A percentile compares a stretch with the other conserved stretches of the same genome.
Evolutionary conservation across 352 stramenopile species (phyloP).

Genomic region (Phytopythium mirpurense): DNA sequence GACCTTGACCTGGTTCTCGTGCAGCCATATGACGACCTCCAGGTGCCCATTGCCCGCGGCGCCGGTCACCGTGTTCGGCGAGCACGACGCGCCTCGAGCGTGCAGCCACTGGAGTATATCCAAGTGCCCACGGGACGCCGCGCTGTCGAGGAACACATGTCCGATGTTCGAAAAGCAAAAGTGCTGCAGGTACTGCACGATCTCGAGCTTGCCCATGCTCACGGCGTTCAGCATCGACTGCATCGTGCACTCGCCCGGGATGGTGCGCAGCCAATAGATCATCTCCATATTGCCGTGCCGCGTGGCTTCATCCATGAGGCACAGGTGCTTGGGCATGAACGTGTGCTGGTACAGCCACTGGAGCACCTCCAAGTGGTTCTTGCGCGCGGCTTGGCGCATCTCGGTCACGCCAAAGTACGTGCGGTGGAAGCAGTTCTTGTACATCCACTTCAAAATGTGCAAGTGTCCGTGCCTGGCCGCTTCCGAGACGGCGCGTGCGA

Average conservation of each 20-base stretch:
- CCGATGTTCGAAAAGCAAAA: conserved; percentile 13
- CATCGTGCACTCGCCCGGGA: conserved; percentile 25
- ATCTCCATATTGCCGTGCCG: conserved; percentile 28
- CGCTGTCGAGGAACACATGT: background rate
- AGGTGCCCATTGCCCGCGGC: conserved; percentile 5
- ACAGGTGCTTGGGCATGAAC: conserved; percentile 4
- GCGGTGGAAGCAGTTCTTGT: background rate
- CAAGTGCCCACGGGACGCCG: background rate
- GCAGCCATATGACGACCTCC: conserved; percentile 4
- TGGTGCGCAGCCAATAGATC: conserved; percentile 30
- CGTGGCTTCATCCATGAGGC: conserved; percentile 26
- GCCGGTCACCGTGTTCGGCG: background rate
- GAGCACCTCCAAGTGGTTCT: conserved; percentile 3
- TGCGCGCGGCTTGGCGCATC: conserved; percentile 8
- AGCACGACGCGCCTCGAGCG: background rate
- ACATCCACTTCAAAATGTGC: conserved; percentile 11
- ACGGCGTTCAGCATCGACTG: conserved; percentile 31
- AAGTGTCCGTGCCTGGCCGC: conserved; percentile 10
- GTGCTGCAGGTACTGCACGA: conserved; percentile 29
- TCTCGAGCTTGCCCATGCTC: conserved; percentile 30
- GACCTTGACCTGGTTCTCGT: background rate
- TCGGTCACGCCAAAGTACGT: conserved; percentile 10
- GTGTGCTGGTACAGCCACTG: conserved; percentile 1
- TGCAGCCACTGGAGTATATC: conserved; percentile 2
- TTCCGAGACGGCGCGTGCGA: conserved; percentile 6